These are phyloP conservation scores for Microcos paniculata DNA, from an alignment of 345 rosid genomes.

Conservation along the genomic window DNA sequence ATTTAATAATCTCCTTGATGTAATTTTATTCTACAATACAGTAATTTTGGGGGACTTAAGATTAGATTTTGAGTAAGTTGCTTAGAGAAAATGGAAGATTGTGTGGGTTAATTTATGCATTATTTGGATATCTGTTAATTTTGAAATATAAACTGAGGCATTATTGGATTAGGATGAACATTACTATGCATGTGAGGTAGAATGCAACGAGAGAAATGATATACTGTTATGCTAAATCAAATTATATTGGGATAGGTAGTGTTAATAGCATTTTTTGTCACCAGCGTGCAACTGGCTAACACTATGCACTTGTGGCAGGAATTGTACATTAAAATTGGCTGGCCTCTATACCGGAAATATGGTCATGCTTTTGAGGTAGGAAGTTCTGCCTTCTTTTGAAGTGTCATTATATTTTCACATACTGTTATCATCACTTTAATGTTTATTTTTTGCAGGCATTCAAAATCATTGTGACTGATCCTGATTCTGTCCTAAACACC, in stretches of 20 bases:
- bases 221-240: constrained; percentile 9
- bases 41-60: neutral
- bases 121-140: neutral
- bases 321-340: constrained; percentile 73
- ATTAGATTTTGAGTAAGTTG: neutral
- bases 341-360: constrained; percentile 93
- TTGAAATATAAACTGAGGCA: neutral
- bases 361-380: constrained; percentile 98
- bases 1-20: neutral
- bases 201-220: neutral
- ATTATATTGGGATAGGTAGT: neutral
- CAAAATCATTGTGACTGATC: constrained; percentile 86
- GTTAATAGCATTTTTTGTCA: neutral
- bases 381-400: neutral
- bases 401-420: neutral
- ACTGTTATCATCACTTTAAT: neutral
- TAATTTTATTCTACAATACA: neutral
- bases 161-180: neutral
- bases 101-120: neutral
- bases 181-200: neutral
- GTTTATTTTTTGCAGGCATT: constrained; percentile 62
- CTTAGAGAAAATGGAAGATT: neutral
- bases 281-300: neutral
- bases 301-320: constrained; percentile 48
- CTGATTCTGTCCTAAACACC: constrained; percentile 72